These are phyloP conservation scores for Hypomontagnella monticulosa DNA, from an alignment of 495 filamentous ascomycete genomes.

Conservation along the genomic window DNA sequence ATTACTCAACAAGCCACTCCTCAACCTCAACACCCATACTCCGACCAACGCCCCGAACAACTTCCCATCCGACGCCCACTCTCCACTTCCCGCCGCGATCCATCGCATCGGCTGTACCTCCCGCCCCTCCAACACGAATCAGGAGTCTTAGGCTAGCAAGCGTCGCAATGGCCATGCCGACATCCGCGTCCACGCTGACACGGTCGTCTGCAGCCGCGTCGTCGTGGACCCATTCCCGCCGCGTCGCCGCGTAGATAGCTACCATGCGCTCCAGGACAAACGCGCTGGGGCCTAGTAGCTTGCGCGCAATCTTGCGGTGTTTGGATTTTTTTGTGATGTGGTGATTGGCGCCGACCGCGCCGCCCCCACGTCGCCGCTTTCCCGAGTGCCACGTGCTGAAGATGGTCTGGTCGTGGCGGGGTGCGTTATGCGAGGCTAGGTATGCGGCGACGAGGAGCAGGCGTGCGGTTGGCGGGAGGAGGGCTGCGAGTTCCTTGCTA, in stretches of 20 bases:
- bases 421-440: conserved; percentile 87
- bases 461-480: conserved; percentile 82
- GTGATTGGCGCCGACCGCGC: conserved; percentile 24
- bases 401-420: conserved; percentile 77
- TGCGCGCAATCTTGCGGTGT: conserved; percentile 74
- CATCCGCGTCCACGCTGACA: conserved; percentile 63
- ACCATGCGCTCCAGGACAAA: conserved; percentile 89
- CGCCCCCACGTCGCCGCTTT: conserved; percentile 52
- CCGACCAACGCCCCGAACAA: conserved; percentile 69
- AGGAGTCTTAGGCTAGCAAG: conserved; percentile 80
- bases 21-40: conserved; percentile 76
- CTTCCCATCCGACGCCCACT: conserved; percentile 80
- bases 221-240: conserved; percentile 70
- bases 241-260: conserved; percentile 84
- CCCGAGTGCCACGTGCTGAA: conserved; percentile 83
- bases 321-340: conserved; percentile 57
- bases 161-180: conserved; percentile 80
- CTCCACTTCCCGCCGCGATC: conserved; percentile 76
- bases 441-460: conserved; percentile 87
- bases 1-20: conserved; percentile 74
- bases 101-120: conserved; percentile 61
- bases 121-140: conserved; percentile 58
- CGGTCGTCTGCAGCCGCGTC: conserved; percentile 25
- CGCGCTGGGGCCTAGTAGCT: conserved; percentile 76
- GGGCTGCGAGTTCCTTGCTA: conserved; percentile 49